A percentile compares a stretch with the other conserved stretches of the same genome.
Conservation (phyloP, 345 rosid genomes). For the Populus ilicifolia region DNA sequence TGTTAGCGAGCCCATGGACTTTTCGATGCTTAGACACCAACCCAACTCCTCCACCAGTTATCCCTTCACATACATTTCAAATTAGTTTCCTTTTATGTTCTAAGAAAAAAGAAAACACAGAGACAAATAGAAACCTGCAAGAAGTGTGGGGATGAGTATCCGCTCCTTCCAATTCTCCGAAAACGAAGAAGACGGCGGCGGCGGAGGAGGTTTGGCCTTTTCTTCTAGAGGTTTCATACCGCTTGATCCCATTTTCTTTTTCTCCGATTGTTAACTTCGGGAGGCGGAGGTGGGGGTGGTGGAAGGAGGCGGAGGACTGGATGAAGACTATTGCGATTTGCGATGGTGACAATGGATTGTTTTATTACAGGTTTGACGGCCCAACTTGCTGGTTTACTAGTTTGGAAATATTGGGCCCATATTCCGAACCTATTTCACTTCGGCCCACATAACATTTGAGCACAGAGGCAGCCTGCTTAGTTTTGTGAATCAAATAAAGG, state of each 20-base stretch:
- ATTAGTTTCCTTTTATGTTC: background rate
- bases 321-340: too few relatives aligned
- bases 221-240: conserved; percentile 19
- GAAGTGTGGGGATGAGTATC: conserved; percentile 49
- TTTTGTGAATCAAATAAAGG: too few relatives aligned
- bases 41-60: conserved; percentile 68
- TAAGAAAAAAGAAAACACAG: background rate
- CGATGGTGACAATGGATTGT: background rate
- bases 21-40: conserved; percentile 57
- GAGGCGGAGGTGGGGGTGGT: background rate
- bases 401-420: too few relatives aligned
- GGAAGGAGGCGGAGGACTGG: background rate
- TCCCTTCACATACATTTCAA: conserved; percentile 32
- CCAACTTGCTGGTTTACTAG: too few relatives aligned
- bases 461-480: too few relatives aligned
- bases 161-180: conserved; percentile 54
- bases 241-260: conserved; percentile 36
- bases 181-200: conserved; percentile 28
- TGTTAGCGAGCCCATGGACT: conserved; percentile 54
- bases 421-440: too few relatives aligned
- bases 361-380: too few relatives aligned
- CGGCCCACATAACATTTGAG: too few relatives aligned
- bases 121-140: conserved; percentile 45
- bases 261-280: background rate
- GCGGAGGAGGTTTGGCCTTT: conserved; percentile 24